Base-by-base conservation (phyloP, 2,329 filamentous ascomycete genomes). In the Kalaharituber pfeilii region DNA sequence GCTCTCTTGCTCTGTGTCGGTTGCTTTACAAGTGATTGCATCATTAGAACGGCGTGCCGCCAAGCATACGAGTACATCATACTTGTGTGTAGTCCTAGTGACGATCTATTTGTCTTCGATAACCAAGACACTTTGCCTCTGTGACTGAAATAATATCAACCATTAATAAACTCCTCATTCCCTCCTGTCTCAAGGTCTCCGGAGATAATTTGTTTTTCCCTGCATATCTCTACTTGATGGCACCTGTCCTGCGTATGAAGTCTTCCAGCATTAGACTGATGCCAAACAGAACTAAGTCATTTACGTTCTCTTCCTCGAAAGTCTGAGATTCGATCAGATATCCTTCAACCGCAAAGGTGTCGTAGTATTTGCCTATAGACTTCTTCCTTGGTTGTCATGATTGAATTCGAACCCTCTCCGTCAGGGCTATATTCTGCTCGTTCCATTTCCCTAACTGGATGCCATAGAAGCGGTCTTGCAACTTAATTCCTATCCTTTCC, bases 251-350 rank as follows among this genome's bases (percentile, higher is more conserved):
- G 52, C 52, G 25, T 49, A 51, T 49, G 30, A 56, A 55, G 51
- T 57, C 39, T 22, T 25, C 27, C 25, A 57, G 52, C 36, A 57
- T 54, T 44, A 20, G 55, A n/a, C n/a, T 47, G 20, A 56, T 57
- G 49, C 47, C 53, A 20, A 18, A 15, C 33, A 44, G 36, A n/a
- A 56, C 52, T 36, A 54, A 39, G 24, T 56, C 18, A 51, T 49
- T 54, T 26, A 56, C 36, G 44, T 54, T 56, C 22, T 51, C 33
- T 45, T 53, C 55, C 49, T 53, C 53, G 13, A 47, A n/a, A 11
- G 20, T 53, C 13, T 3, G 36, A 53, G 25, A 20, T 13, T 50
- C 47, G 7, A 22, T 13, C 8, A 20, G 20, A n/a, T 45, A 45
- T 13, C 39, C 11, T 45, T 45, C 39, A 20, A 45, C 22, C n/a